phyloP scores from a whole-genome alignment of 225 moss, liverwort and hornwort genomes.

The Takakia lepidozioides region DNA sequence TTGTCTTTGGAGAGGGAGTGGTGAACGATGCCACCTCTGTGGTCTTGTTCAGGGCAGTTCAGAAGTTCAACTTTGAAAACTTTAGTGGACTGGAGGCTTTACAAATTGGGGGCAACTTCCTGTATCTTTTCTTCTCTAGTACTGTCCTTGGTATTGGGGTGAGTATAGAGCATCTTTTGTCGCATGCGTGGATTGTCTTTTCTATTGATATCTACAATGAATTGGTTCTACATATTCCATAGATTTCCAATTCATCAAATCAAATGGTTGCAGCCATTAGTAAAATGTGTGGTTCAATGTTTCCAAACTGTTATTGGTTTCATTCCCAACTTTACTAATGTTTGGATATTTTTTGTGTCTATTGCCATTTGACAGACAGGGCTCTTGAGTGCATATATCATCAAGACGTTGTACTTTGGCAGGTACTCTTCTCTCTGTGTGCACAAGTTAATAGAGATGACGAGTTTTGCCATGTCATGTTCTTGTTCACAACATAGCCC shows the following conservation, averaged over 20 bases:
- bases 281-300: no score
- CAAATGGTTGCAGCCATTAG: no score
- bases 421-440: slow-evolving; percentile 16
- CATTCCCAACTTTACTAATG: no score
- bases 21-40: slow-evolving; percentile 88
- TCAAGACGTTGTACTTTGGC: slow-evolving; percentile 75
- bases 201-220: no score
- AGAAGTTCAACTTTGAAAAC: slow-evolving; percentile 50
- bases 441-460: no score
- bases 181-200: neutral
- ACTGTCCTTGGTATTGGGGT: slow-evolving; percentile 50
- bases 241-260: no score
- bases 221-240: no score
- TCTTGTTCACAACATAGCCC: no score
- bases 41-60: slow-evolving; percentile 68
- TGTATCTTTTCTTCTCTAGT: slow-evolving; percentile 63
- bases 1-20: slow-evolving; percentile 83
- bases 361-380: slow-evolving; percentile 25
- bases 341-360: no score
- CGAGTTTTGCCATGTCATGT: no score
- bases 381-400: slow-evolving; percentile 67
- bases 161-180: slow-evolving; percentile 2
- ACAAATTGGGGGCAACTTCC: slow-evolving; percentile 42
- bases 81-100: slow-evolving; percentile 38
- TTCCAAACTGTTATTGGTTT: no score